A percentile compares a stretch with the other conserved stretches of the same genome.
These are phyloP conservation scores for Candida golubevii DNA, from an alignment of 805 yeast genomes.

Conservation along the genomic window DNA sequence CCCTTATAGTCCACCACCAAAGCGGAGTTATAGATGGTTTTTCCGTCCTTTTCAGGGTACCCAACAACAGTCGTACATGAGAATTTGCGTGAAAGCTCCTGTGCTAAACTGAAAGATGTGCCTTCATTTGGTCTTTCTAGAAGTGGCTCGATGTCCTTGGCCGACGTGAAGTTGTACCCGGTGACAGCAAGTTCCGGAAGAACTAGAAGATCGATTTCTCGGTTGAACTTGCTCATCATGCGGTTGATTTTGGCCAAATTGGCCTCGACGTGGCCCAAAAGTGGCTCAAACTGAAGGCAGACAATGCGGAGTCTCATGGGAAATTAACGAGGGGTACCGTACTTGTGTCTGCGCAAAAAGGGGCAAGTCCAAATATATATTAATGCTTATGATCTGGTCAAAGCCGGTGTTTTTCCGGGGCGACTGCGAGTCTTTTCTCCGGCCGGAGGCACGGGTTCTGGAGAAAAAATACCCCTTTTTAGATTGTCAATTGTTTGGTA, in stretches of 20 bases:
- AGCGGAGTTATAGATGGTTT: constrained; percentile 64
- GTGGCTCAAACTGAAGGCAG: constrained; percentile 63
- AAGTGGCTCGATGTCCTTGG: constrained; percentile 49
- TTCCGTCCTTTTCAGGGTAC: constrained; percentile 60
- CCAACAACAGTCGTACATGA: constrained; percentile 73
- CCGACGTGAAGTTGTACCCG: constrained; percentile 65
- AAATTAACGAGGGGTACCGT: not conserved
- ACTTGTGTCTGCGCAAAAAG: not conserved
- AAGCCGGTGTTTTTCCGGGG: no score
- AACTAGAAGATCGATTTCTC: constrained; percentile 59
- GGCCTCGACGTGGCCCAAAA: constrained; percentile 52
- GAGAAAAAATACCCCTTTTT: no score
- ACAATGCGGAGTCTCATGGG: constrained; percentile 56
- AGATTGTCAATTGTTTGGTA: no score
- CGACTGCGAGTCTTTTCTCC: no score
- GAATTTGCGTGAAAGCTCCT: constrained; percentile 43
- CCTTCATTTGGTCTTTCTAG: constrained; percentile 48
- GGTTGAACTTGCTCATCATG: constrained; percentile 28
- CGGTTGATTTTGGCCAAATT: constrained; percentile 47
- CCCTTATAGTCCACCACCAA: constrained; percentile 60
- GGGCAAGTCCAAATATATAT: no score
- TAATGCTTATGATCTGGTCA: no score
- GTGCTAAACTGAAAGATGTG: constrained; percentile 54
- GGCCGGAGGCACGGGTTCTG: no score
- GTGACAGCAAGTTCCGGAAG: constrained; percentile 84